phyloP scores from a whole-genome alignment of 306 rosid genomes.

The Ceratonia siliqua region DNA sequence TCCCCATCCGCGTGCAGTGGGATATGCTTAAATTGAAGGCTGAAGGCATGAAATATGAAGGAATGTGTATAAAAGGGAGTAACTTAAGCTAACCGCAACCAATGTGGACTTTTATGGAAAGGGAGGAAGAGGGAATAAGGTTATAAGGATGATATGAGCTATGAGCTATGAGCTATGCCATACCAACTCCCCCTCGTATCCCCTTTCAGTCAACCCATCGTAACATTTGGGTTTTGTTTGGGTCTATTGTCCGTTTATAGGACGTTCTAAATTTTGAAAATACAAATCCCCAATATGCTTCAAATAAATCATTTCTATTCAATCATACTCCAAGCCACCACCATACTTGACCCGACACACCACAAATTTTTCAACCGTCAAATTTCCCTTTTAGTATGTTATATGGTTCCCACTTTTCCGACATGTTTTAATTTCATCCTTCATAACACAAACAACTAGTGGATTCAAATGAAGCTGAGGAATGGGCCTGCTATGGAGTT shows the following conservation, averaged over 20 bases:
- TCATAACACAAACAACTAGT: neutral
- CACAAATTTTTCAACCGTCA: too few relatives aligned
- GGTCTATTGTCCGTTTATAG: too few relatives aligned
- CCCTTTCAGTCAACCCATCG: too few relatives aligned
- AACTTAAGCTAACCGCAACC: constrained; percentile 40
- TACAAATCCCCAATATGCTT: neutral
- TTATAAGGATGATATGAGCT: too few relatives aligned
- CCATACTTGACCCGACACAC: too few relatives aligned
- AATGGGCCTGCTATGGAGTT: neutral
- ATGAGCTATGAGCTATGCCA: too few relatives aligned
- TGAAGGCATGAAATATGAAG: too few relatives aligned
- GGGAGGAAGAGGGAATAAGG: too few relatives aligned
- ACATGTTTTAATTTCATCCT: neutral
- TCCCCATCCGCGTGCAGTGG: constrained; percentile 35
- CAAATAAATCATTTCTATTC: too few relatives aligned
- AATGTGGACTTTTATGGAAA: neutral
- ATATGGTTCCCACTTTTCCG: neutral
- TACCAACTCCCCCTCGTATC: neutral
- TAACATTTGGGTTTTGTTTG: too few relatives aligned
- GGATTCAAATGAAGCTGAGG: too few relatives aligned
- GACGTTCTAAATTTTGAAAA: neutral
- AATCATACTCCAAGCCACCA: too few relatives aligned
- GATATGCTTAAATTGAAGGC: constrained; percentile 30
- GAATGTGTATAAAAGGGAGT: constrained; percentile 23
- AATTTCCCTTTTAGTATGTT: neutral